Evolutionary conservation across 2,329 filamentous ascomycete species (phyloP).

Genomic region (Alternaria alternata): DNA sequence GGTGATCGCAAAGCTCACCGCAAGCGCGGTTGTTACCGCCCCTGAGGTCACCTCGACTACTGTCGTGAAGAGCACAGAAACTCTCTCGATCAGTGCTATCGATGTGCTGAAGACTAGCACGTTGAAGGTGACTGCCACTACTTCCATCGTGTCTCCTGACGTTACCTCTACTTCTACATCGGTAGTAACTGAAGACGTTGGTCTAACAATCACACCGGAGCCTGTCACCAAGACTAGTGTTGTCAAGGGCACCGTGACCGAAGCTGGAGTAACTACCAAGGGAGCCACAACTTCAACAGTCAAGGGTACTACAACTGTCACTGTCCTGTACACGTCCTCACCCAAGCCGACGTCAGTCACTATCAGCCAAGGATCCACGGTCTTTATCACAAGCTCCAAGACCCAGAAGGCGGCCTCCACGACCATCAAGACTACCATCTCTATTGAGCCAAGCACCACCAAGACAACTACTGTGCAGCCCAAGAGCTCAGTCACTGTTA

Average conservation of each 20-base stretch:
- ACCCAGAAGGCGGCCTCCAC: constrained; percentile 22
- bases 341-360: constrained; percentile 41
- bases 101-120: constrained; percentile 20
- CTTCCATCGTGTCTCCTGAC: constrained; percentile 37
- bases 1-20: constrained; percentile 26
- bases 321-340: constrained; percentile 30
- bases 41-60: constrained; percentile 35
- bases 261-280: constrained; percentile 24
- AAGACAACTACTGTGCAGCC: constrained; percentile 36
- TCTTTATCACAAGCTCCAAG: constrained; percentile 24
- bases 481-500: constrained; percentile 28
- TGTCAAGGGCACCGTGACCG: constrained; percentile 24
- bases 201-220: constrained; percentile 27
- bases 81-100: constrained; percentile 20
- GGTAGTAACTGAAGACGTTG: constrained; percentile 37
- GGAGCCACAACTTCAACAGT: constrained; percentile 25
- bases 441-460: constrained; percentile 24
- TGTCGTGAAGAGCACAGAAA: constrained; percentile 23
- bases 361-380: constrained; percentile 22
- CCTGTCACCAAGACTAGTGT: constrained; percentile 22
- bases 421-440: constrained; percentile 21
- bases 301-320: constrained; percentile 29
- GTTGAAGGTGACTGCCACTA: constrained; percentile 33
- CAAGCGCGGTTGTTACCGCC: constrained; percentile 23
- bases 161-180: constrained; percentile 28